Evolutionary conservation across 345 rosid genomes (phyloP), one percentile per base, ranked within the genome.

Genomic region (Erodium maritimum): DNA sequence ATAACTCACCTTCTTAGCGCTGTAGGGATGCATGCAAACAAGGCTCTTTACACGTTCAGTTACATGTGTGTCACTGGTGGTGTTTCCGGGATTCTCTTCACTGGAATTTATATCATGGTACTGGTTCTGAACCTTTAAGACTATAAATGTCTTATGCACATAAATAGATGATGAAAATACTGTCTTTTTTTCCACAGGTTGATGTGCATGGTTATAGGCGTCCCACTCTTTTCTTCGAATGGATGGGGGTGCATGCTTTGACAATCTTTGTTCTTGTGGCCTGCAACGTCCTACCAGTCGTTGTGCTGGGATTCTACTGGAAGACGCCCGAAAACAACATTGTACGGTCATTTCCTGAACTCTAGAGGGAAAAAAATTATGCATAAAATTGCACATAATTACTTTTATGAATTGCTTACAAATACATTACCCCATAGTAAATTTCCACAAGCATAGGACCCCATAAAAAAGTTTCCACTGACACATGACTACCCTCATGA

Each of bases 11-110:
- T 25, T 52, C 59, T 75, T 66, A 54, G 61, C 53, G 52, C 51
- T 67, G 55, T 48, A 84, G 95, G 97, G 57, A 80, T 90, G 86
- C 85, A 67, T 34, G 42, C 79, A 71, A 87, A 84, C 70, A 81
- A 86, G 70, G 83, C 88, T 65, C 79, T 83, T 21, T 80, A 90
- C 73, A 59, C 95, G 33, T 63, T 83, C 56, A 87, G 84, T 79
- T 90, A 81, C 73, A 77, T 74, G 67, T 79, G 86, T 63, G 77
- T 84, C 50, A 80, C 88, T 50, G 69, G 82, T 25, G 84, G 88
- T 6, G 82, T 79, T 55, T 79, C 84, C 37, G 97, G 97, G 70
- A 56, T 84, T 70, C 72, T 87, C 22, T 81, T 84, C 42, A 59
- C 77, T 14, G 84, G 67, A 54, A 70, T 76, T 46, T 87, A 85